These are phyloP conservation scores for Neoascochyta sp. DNA, from an alignment of 2,329 filamentous ascomycete species.

Conservation along the genomic window DNA sequence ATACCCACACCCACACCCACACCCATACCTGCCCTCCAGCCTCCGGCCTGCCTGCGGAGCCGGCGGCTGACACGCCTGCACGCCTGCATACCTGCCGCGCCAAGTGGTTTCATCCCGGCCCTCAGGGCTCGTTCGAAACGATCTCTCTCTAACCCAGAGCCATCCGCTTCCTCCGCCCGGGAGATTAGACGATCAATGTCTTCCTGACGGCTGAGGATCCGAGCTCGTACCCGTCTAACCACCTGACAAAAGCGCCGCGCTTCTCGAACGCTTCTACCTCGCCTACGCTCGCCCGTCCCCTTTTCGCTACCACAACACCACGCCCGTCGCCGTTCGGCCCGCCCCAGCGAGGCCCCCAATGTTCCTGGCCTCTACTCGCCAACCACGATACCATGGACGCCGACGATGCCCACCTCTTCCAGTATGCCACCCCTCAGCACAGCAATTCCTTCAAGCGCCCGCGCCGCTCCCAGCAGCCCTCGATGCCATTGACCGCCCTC, in stretches of 20 bases:
- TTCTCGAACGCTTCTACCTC: slow-evolving; percentile 36
- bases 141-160: slow-evolving; percentile 38
- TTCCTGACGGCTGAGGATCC: slow-evolving; percentile 37
- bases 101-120: slow-evolving; percentile 31
- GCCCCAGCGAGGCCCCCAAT: slow-evolving; percentile 32
- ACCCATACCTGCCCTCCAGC: too few relatives aligned
- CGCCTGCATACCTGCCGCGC: slow-evolving; percentile 35
- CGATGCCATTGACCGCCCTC: slow-evolving; percentile 36
- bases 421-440: slow-evolving; percentile 34
- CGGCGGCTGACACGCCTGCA: too few relatives aligned
- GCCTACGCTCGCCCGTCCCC: slow-evolving; percentile 22
- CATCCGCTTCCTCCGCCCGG: slow-evolving; percentile 37
- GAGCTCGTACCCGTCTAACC: slow-evolving; percentile 29
- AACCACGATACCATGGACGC: slow-evolving; percentile 37
- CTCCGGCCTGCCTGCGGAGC: too few relatives aligned
- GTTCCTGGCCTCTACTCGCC: slow-evolving; percentile 29
- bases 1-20: too few relatives aligned
- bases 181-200: slow-evolving; percentile 42
- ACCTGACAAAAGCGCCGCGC: slow-evolving; percentile 32
- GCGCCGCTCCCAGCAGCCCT: slow-evolving; percentile 37
- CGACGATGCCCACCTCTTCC: slow-evolving; percentile 37
- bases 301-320: slow-evolving; percentile 25
- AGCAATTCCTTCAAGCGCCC: slow-evolving; percentile 38
- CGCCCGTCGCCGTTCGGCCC: slow-evolving; percentile 28
- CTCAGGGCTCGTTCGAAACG: slow-evolving; percentile 30